Evolutionary conservation across 2,329 filamentous ascomycete genomes (phyloP).

Genomic region (Neodidymelliopsis sp.): DNA sequence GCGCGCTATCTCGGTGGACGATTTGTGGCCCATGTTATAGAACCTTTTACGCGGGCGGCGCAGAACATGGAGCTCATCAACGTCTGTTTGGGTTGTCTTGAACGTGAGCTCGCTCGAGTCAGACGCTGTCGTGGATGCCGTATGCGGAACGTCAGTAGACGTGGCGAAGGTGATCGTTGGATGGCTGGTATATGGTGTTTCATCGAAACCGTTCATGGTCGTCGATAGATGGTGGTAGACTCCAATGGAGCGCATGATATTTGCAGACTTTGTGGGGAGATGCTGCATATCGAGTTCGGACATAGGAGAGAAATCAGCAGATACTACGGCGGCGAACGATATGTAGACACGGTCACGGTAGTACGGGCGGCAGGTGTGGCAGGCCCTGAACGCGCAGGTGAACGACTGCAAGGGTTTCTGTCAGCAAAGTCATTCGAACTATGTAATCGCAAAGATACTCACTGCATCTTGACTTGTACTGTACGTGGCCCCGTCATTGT

Average conservation of each 20-base stretch:
- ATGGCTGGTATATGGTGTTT: conserved; percentile 14
- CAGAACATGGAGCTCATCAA: conserved; percentile 33
- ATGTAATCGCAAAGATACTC: conserved; percentile 3
- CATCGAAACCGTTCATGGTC: not conserved
- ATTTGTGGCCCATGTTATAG: conserved; percentile 38
- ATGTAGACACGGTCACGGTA: conserved; percentile 57
- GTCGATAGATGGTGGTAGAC: conserved; percentile 3
- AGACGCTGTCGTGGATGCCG: conserved; percentile 24
- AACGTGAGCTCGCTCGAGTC: conserved; percentile 38
- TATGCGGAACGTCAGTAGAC: conserved; percentile 21
- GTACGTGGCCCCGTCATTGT: conserved; percentile 30
- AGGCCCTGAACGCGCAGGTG: conserved; percentile 55
- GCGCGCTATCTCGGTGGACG: conserved; percentile 29
- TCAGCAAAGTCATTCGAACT: not conserved
- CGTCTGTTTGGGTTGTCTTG: conserved; percentile 42
- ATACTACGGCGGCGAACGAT: conserved; percentile 55
- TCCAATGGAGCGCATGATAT: conserved; percentile 46
- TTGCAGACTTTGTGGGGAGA: conserved; percentile 49
- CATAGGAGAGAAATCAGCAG: conserved; percentile 44
- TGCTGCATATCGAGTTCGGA: conserved; percentile 37
- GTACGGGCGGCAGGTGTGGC: conserved; percentile 59
- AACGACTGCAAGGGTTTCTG: not conserved
- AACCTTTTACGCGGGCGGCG: conserved; percentile 36
- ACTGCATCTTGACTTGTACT: conserved; percentile 26
- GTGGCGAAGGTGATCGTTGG: conserved; percentile 18